Evolutionary conservation across 306 rosid genomes (phyloP), one percentile per base, ranked within the genome.

Genomic region (Castanopsis chinensis): DNA sequence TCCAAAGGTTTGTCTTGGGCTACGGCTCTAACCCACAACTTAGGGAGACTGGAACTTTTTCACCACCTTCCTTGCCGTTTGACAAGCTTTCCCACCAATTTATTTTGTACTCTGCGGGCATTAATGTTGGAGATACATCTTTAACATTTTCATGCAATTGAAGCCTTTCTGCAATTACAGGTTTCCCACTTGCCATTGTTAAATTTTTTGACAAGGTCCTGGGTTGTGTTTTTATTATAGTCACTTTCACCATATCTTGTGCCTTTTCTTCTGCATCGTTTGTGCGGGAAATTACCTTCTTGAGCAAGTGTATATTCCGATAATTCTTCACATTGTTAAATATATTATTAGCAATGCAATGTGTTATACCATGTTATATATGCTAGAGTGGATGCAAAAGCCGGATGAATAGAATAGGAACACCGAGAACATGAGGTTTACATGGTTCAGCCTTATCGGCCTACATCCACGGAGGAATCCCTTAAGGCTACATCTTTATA

Each of bases 181-280:
- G 59, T 45, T 14, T 49, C 20, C 20, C 10, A 6, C 56, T 65
- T 27, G 18, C 37, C 75, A 33, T 32, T 2, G 17, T 20, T 17
- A 61, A 73, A 3, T 83, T 64, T 65, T 63, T 70, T 1, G 33
- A 71, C 30, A 84, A 76, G 5, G 43, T 80, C 54, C 59, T 63
- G 11, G 88, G 74, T n/a, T 55, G 56, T 57, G 84, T 86, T 54
- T 63, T 78, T 25, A 65, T 30, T 49, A 71, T 33, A 11, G 49
- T 74, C 28, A 43, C 13, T 64, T 77, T 63, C 54, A 21, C 68
- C 0, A 49, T 20, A n/a, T 64, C 37, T 32, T 10, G n/a, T 12
- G 25, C 35, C 5, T 67, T 25, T 28, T 72, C 51, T 30, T 67
- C n/a, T 4, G 17, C 49, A 4, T 71, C 21, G 0, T 45, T 19